Evolutionary conservation across 78 protist species (phyloP), one percentile per base, ranked within the genome.

Genomic region (Protostelium mycophagum): DNA sequence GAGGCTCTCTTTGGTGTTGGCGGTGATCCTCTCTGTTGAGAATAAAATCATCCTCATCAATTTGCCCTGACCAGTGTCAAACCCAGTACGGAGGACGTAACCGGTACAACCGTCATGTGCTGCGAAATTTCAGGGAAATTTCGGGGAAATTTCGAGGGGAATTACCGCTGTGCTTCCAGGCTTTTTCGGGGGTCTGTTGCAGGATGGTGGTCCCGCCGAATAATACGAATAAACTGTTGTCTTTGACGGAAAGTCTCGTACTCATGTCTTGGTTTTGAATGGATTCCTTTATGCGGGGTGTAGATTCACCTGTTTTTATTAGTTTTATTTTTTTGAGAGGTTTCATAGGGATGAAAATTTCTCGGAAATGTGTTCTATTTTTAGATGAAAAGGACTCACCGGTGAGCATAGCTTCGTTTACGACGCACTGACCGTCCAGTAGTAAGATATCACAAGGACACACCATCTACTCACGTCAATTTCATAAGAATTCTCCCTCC

Each of bases 391-490:
- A n/a, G n/a, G n/a, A 5, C 5, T 51, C 73, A 51, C 99, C 99
- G 1, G 99, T 99, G 84, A 99, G 97, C 94, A 98, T 93, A 28
- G 99, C 95, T 92, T 99, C 99, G 91, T 98, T 97, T n/a, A 96
- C 97, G 1, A 98, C 96, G 38, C 92, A 91, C 37, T 88, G 90
- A 85, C 99, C 99, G 35, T n/a, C 73, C n/a, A 99, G 91, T 0
- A 98, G 90, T 0, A 99, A 89, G 34, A 89, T 29, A 86, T 99
- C 99, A 37, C 95, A 90, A 10, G 99, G 99, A 37, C 93, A 63
- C 28, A 93, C 73, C 36, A 87, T 39, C 38, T 84, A 34, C 29
- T 91, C 91, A 83, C 92, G 88, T 89, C 28, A n/a, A n/a, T n/a
- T n/a, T n/a, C n/a, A n/a, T n/a, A n/a, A n/a, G n/a, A n/a, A n/a